Conservation (phyloP, 768 basidiomycete species). For the Russula griseocarnosa region DNA sequence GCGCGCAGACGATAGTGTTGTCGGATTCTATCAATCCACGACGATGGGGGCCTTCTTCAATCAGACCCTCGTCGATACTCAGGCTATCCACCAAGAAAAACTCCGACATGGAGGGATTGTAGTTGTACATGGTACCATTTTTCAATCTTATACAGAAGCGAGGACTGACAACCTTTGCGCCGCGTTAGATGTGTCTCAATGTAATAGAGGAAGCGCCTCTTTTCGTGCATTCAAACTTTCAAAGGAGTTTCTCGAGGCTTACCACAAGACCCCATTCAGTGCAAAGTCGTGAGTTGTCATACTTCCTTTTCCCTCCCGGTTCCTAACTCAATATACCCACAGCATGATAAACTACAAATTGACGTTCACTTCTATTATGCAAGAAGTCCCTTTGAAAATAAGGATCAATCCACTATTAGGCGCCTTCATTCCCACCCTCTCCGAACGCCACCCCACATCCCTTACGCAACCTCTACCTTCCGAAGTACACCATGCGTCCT, state of each 20-base stretch:
- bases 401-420: slow-evolving; percentile 76
- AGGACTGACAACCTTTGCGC: not conserved
- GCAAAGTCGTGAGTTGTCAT: slow-evolving; percentile 60
- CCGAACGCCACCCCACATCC: slow-evolving; percentile 43
- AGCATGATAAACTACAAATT: slow-evolving; percentile 78
- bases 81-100: slow-evolving; percentile 81
- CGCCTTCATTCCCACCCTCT: slow-evolving; percentile 69
- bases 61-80: slow-evolving; percentile 74
- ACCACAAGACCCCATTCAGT: slow-evolving; percentile 81
- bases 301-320: not conserved
- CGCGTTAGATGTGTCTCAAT: slow-evolving; percentile 64
- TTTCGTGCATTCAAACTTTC: slow-evolving; percentile 89
- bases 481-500: slow-evolving; percentile 31
- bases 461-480: slow-evolving; percentile 40
- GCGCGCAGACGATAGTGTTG: slow-evolving; percentile 83
- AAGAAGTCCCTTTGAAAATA: slow-evolving; percentile 81
- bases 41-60: slow-evolving; percentile 82
- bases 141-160: not conserved
- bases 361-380: slow-evolving; percentile 81
- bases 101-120: slow-evolving; percentile 83
- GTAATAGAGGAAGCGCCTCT: slow-evolving; percentile 76
- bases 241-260: slow-evolving; percentile 71
- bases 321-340: not conserved
- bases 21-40: slow-evolving; percentile 92
- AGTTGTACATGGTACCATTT: slow-evolving; percentile 67